Percentiles rank a stretch among this genome's conserved stretches.
These are phyloP conservation scores for Sphagnum fallax DNA, from an alignment of 228 moss, liverwort and hornwort genomes.

Conservation along the genomic window DNA sequence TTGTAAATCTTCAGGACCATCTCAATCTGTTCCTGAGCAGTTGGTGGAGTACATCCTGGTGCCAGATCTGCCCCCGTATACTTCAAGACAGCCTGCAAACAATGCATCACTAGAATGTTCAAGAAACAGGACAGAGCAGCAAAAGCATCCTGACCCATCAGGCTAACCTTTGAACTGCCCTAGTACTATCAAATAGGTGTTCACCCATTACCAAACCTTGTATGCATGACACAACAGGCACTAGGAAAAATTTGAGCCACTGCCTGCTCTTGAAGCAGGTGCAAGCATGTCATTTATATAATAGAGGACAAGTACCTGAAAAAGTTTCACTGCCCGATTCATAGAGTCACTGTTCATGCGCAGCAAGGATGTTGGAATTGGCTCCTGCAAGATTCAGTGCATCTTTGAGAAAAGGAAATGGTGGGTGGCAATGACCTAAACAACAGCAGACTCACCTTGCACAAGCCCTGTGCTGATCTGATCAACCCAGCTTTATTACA, in stretches of 20 bases:
- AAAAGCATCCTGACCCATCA: no score
- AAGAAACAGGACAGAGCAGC: no score
- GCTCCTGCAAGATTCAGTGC: conserved; percentile 27
- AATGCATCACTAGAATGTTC: background rate
- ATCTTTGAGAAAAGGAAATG: background rate
- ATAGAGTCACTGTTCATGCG: conserved; percentile 57
- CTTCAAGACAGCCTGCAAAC: conserved; percentile 33
- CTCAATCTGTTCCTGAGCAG: conserved; percentile 55
- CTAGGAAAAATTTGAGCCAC: no score
- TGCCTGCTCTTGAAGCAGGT: no score
- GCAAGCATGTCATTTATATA: no score
- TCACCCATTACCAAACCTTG: no score
- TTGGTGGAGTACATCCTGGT: conserved; percentile 29
- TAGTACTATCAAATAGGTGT: no score
- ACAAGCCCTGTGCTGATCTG: background rate
- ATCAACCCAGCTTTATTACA: background rate
- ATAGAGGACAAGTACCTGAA: conserved; percentile 15
- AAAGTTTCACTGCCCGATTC: conserved; percentile 62
- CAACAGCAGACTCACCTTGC: background rate
- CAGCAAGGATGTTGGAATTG: conserved; percentile 49
- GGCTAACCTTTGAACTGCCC: no score
- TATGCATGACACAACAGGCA: no score
- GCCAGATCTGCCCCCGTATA: conserved; percentile 42
- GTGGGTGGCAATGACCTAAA: background rate
- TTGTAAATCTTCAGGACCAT: conserved; percentile 55